Percentiles rank a stretch among this genome's conserved stretches.
Conservation (phyloP, 352 stramenopile genomes). For the Globisporangium megalacanthum region DNA sequence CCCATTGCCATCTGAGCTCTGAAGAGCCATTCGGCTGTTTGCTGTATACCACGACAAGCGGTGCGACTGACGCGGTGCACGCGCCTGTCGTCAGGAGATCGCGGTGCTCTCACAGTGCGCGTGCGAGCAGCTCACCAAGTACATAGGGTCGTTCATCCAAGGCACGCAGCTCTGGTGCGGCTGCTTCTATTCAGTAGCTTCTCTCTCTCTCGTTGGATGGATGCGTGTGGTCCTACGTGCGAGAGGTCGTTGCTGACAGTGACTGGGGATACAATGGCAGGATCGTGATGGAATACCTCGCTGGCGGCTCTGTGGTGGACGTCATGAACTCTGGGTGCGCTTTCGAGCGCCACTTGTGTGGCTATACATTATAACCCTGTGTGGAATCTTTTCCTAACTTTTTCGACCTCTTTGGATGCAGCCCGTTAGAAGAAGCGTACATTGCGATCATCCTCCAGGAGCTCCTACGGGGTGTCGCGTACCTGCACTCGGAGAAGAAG, state of each 20-base stretch:
- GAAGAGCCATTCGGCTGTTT: too few species aligned
- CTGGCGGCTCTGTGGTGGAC: conserved; percentile 88
- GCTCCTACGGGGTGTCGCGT: conserved; percentile 61
- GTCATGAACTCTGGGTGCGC: conserved; percentile 67
- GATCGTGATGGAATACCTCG: conserved; percentile 95
- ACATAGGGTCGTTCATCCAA: conserved; percentile 84
- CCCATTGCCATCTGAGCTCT: too few species aligned
- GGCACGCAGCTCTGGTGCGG: conserved; percentile 72
- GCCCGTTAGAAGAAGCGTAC: conserved; percentile 69
- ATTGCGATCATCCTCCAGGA: conserved; percentile 83
- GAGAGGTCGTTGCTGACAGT: background rate
- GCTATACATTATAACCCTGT: background rate
- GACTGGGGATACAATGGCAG: conserved; percentile 19
- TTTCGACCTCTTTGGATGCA: conserved; percentile 7
- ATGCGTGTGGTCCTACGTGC: background rate
- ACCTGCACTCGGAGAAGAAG: conserved; percentile 80
- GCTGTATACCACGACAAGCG: too few species aligned
- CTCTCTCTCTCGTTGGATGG: too few species aligned
- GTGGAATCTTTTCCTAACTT: background rate
- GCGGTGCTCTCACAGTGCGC: conserved; percentile 85
- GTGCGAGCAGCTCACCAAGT: conserved; percentile 87
- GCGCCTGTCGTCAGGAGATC: conserved; percentile 65
- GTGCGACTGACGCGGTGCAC: background rate
- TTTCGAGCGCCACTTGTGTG: background rate
- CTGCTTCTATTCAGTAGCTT: background rate